A percentile compares a stretch with the other conserved stretches of the same genome.
Conservation (phyloP, 768 basidiomycete genomes). For the Kwoniella sp. region DNA sequence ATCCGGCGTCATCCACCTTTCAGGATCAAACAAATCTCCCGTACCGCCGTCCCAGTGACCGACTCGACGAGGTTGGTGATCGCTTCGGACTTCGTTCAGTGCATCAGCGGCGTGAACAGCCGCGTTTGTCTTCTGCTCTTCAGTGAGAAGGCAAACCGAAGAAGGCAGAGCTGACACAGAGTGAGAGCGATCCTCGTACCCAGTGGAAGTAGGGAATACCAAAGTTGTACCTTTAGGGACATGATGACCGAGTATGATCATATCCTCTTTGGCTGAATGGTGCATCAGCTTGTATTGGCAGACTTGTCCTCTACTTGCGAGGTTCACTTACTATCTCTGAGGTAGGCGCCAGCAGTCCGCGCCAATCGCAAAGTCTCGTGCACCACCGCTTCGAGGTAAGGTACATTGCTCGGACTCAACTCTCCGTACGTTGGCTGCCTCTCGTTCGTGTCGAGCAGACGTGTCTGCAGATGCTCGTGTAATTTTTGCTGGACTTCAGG, state of each 20-base stretch:
- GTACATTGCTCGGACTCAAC: constrained; percentile 29
- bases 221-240: constrained; percentile 45
- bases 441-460: constrained; percentile 30
- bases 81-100: background rate
- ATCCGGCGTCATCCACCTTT: constrained; percentile 39
- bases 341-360: constrained; percentile 37
- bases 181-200: constrained; percentile 27
- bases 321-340: constrained; percentile 29
- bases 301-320: too few species aligned
- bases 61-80: constrained; percentile 4
- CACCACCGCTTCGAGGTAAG: constrained; percentile 51
- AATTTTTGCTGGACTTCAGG: constrained; percentile 42
- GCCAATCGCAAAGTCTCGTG: constrained; percentile 44
- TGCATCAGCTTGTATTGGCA: background rate
- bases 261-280: constrained; percentile 38
- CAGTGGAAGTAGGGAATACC: constrained; percentile 28
- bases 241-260: constrained; percentile 40
- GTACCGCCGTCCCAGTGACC: constrained; percentile 41
- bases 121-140: background rate
- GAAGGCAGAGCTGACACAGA: background rate
- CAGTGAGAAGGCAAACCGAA: background rate
- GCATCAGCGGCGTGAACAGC: background rate
- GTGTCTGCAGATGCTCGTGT: constrained; percentile 26
- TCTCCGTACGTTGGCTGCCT: constrained; percentile 39
- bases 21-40: constrained; percentile 38